Evolutionary conservation across 2,329 filamentous ascomycete genomes (phyloP).

Genomic region (Aureobasidium sp.): DNA sequence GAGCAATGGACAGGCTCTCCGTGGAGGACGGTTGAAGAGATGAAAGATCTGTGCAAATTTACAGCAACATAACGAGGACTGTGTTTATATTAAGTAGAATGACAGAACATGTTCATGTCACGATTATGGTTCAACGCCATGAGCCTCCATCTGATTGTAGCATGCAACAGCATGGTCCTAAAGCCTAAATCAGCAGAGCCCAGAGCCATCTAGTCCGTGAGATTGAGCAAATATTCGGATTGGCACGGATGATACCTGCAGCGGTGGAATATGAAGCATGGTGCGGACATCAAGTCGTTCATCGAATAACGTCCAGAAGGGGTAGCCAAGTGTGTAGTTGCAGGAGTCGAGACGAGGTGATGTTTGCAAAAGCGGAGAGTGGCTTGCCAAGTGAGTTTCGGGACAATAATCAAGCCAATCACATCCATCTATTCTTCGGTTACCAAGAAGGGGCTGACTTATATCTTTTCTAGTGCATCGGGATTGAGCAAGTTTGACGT

Average conservation of each 20-base stretch:
- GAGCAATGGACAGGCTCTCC: not conserved
- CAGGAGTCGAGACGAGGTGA: not conserved
- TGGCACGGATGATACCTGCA: not conserved
- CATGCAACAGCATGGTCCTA: not conserved
- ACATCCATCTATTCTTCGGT: not conserved
- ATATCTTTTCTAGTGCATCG: not conserved
- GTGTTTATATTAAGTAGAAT: not conserved
- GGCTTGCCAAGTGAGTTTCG: not conserved
- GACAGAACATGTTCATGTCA: not conserved
- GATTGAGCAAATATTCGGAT: not conserved
- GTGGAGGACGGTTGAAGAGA: not conserved
- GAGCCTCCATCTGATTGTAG: not conserved
- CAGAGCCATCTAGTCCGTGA: not conserved
- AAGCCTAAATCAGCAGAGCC: not conserved
- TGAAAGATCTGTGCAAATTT: not conserved
- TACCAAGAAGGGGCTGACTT: too few relatives aligned
- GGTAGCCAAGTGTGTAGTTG: not conserved
- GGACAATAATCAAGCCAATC: not conserved
- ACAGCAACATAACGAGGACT: not conserved
- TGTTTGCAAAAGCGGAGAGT: not conserved
- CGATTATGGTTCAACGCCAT: not conserved
- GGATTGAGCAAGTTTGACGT: conserved; percentile 10
- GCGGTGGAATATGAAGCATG: not conserved
- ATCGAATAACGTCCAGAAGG: not conserved
- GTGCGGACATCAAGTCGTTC: not conserved